phyloP scores from a whole-genome alignment of 1,284 basidiomycete species.

The Leccinum subrobustum region DNA sequence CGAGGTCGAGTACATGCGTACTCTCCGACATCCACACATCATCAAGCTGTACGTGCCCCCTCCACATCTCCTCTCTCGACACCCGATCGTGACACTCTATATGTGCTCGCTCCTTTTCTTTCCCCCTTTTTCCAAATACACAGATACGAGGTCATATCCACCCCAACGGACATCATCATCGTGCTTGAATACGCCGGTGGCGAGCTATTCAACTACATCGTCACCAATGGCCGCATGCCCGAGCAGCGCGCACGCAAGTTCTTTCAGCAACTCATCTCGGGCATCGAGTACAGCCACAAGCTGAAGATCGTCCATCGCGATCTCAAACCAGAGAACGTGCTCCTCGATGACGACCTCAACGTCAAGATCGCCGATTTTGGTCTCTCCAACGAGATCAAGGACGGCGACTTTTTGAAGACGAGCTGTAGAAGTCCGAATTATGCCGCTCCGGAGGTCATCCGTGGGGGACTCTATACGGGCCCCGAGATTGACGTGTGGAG shows the following conservation, averaged over 20 bases:
- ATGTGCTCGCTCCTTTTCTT: neutral
- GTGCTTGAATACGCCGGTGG: slow-evolving; percentile 92
- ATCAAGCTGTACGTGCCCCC: slow-evolving; percentile 79
- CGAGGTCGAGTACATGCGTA: slow-evolving; percentile 94
- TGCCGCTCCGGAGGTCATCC: slow-evolving; percentile 93
- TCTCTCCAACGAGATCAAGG: slow-evolving; percentile 89
- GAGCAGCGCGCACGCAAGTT: slow-evolving; percentile 85
- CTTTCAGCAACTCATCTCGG: slow-evolving; percentile 96
- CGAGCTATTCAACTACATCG: slow-evolving; percentile 96
- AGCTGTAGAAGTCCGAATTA: slow-evolving; percentile 97
- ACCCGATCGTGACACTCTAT: slow-evolving; percentile 10
- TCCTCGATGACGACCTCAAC: slow-evolving; percentile 75
- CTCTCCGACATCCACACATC: slow-evolving; percentile 91
- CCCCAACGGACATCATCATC: slow-evolving; percentile 92
- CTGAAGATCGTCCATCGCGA: slow-evolving; percentile 44
- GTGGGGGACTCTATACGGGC: slow-evolving; percentile 89
- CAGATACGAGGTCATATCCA: slow-evolving; percentile 95
- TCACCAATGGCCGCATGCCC: slow-evolving; percentile 83
- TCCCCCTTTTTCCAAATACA: neutral
- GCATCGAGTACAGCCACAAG: slow-evolving; percentile 92
- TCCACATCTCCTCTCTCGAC: neutral
- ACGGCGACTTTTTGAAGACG: slow-evolving; percentile 93
- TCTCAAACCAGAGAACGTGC: slow-evolving; percentile 91
- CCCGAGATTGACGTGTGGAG: slow-evolving; percentile 99
- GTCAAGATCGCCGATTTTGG: slow-evolving; percentile 98